Base-by-base conservation (phyloP, 345 rosid genomes). In the Lumnitzera littorea region DNA sequence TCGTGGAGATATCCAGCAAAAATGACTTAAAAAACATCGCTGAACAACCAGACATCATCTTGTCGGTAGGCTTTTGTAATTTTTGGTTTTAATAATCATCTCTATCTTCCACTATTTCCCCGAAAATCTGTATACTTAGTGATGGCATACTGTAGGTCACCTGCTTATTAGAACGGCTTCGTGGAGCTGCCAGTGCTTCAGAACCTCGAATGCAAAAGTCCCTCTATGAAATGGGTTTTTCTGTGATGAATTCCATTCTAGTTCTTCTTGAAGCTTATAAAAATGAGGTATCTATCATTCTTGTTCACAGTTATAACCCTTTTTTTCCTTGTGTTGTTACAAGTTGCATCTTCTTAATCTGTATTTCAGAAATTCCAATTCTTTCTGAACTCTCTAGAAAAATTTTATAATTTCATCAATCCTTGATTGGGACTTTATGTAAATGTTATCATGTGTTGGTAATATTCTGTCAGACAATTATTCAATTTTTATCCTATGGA, bases 151-250 rank as follows among this genome's bases (percentile, higher is more conserved):
- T 81, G 66, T 67, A 94, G 99, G 89, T 90, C 66, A 86, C 85
- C 72, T 88, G 92, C 80, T 81, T 88, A 60, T 67, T 94, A 76
- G 99, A 90, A 71, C 70, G 99, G 66, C 86, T 94, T 74, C 90
- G 97, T 62, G 99, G 99, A 73, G 97, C 99, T 48, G 97, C 95
- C 41, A 64, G 78, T 77, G 99, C 97, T 58, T 76, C 91, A 31
- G 99, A 88, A 78, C 99, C 99, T 63, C 86, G 97, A 69, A 86
- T 83, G 27, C 97, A 90, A 74, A 83, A 79, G 67, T 92, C 99
- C 63, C 74, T 94, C 58, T 90, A 88, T 74, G 96, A 88, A 80
- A 86, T 88, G 82, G 99, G 99, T 54, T 72, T 79, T 62, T 80
- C 96, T 67, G 79, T 88, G 27, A 69, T 88, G 82, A 82, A 76